phyloP scores from a whole-genome alignment of 2,329 filamentous ascomycete species.

The Colletotrichum eleusines region DNA sequence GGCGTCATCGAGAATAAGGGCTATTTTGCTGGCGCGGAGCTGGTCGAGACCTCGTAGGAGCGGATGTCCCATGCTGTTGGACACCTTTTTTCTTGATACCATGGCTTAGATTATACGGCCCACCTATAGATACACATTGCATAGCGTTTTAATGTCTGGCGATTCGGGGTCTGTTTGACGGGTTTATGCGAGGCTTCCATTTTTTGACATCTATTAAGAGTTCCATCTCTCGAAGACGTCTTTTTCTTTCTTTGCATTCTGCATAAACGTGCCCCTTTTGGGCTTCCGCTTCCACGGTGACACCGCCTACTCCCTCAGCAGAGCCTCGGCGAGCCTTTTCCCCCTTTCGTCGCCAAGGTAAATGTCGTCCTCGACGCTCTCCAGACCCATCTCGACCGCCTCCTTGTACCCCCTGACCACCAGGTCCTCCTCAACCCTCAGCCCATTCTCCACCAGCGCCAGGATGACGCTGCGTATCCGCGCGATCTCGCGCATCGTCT shows the following conservation, averaged over 20 bases:
- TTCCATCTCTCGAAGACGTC: constrained; percentile 14
- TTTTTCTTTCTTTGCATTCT: not conserved
- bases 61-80: constrained; percentile 12
- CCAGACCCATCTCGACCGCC: constrained; percentile 79
- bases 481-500: constrained; percentile 89
- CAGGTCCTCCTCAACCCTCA: constrained; percentile 91
- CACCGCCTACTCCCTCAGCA: constrained; percentile 43
- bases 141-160: constrained; percentile 41
- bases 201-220: constrained; percentile 36
- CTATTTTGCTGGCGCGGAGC: constrained; percentile 89
- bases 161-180: constrained; percentile 25
- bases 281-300: not conserved
- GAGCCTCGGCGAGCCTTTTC: constrained; percentile 60
- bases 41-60: constrained; percentile 55
- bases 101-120: constrained; percentile 28
- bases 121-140: constrained; percentile 37
- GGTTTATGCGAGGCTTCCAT: constrained; percentile 17
- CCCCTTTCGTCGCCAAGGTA: constrained; percentile 72
- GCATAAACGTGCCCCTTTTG: constrained; percentile 6
- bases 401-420: constrained; percentile 86
- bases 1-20: constrained; percentile 99
- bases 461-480: constrained; percentile 84
- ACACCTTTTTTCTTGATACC: constrained; percentile 35
- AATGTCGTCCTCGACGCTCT: constrained; percentile 69
- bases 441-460: constrained; percentile 83